Evolutionary conservation across 2,329 filamentous ascomycete genomes (phyloP), one percentile per base, ranked within the genome.

Genomic region (Arthroderma sp.): DNA sequence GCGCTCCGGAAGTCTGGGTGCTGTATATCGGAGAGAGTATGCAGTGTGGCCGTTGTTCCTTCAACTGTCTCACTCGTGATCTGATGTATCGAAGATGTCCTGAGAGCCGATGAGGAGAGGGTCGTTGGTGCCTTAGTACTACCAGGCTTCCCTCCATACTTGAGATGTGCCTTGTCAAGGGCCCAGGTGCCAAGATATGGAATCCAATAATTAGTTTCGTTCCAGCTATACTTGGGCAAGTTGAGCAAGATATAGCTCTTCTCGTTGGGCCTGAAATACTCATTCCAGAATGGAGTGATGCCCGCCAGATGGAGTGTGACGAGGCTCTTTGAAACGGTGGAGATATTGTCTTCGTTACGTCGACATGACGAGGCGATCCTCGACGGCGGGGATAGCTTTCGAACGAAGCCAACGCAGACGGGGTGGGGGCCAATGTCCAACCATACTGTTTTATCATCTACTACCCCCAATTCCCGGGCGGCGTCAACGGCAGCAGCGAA

Each of bases 341-440:
- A 86, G 71, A 81, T 82, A 78, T 83, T 87, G 17, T 80, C 74
- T 58, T 79, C 73, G 65, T 86, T 83, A 44, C 77, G 79, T 58
- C 83, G 80, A 31, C 81, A 81, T 8, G 87, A 74, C 2, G 84
- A 83, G 2, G 83, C 77, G 9, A 80, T 77, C 11, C 79, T 78
- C 41, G 79, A 74, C 6, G 75, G 72, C 4, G 73, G 70, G 77
- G 3, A 79, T 81, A 17, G 80, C 78, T 73, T 84, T 85, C 62
- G 88, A 78, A 74, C 43, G 78, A 89, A 84, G 59, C 79, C 79
- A 43, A 79, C 77, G 69, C 82, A 86, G 11, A 88, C 80, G 0
- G 85, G 84, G 64, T 88, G 83, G 33, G 86, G 84, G n/a, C 86
- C 86, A 61, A 89, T 73, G 67, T 90, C 86, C 57, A 90, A 73